Evolutionary conservation across 169 alveolate species (phyloP), one percentile per base, ranked within the genome.

Genomic region (Cystoisospora suis): DNA sequence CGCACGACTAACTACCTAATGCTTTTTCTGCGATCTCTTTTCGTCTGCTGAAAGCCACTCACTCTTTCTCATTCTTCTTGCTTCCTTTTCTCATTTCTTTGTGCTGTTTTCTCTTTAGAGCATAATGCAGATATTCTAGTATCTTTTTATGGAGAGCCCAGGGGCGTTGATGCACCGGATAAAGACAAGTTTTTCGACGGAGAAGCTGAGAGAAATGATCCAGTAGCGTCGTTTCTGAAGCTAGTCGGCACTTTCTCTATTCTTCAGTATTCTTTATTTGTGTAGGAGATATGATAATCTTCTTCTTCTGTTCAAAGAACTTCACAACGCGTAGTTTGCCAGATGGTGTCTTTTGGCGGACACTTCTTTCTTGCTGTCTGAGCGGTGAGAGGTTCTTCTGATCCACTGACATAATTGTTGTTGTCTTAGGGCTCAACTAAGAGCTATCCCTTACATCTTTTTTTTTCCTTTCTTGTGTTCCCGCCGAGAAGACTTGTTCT

Each of bases 111-210:
- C 12, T 34, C 40, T 61, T 38, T 56, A 72, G 83, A 36, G 45
- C 83, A 72, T 38, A 72, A 72, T 6, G 83, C 83, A 40, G 83
- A 72, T 15, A 40, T 72, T 38, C 83, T 72, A 15, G 23, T 72
- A 3, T 72, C 83, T 72, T 72, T 42, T 47, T 72, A 72, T 42
- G 56, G 83, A 29, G 56, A 40, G 83, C 83, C 83, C 17, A 23
- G 65, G 29, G 23, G 29, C 23, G 65, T 15, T 23, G 23, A 53
- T n/a, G n/a, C n/a, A n/a, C n/a, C n/a, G n/a, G n/a, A n/a, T n/a
- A n/a, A n/a, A n/a, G n/a, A n/a, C n/a, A n/a, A n/a, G n/a, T n/a
- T n/a, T n/a, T 65, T 17, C 79, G 79, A 65, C 44, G 79, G 42
- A 38, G 42, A 20, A 65, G 79, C 29, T 36, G 83, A 72, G 0